phyloP scores from a whole-genome alignment of 2,329 filamentous ascomycete genomes.

The Penicillium sp. region DNA sequence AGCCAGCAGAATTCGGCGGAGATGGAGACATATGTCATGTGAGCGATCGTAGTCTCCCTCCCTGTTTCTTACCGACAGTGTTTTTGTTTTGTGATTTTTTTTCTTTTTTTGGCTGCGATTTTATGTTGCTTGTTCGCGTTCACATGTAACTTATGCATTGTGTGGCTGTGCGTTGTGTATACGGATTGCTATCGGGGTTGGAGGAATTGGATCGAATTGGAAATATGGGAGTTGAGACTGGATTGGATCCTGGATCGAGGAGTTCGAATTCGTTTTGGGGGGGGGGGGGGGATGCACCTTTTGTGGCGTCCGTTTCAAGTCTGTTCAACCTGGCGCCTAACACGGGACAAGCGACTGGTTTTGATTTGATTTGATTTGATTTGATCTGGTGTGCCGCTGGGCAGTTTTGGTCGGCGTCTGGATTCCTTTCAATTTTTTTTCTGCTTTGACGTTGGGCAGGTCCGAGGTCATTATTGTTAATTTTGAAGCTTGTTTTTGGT shows the following conservation, averaged over 20 bases:
- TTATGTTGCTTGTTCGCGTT: background rate
- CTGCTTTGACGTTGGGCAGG: background rate
- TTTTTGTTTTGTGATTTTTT: background rate
- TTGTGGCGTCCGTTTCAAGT: background rate
- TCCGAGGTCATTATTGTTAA: background rate
- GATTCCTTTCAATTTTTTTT: no score
- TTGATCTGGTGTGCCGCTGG: background rate
- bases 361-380: background rate
- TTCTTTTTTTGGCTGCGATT: slow-evolving; percentile 2
- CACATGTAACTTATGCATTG: background rate
- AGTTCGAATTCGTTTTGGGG: background rate
- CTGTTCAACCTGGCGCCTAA: background rate
- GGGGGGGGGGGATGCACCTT: background rate
- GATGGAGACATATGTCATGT: slow-evolving; percentile 43
- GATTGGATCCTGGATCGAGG: background rate
- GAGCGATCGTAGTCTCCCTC: slow-evolving; percentile 23
- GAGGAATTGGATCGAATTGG: background rate
- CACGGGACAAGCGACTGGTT: background rate
- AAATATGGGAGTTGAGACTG: background rate
- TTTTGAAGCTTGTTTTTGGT: slow-evolving; percentile 1
- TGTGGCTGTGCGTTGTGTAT: background rate
- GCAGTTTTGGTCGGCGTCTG: slow-evolving; percentile 1
- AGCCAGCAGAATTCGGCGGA: slow-evolving; percentile 39
- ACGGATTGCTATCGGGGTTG: background rate
- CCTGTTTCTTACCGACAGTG: slow-evolving; percentile 8